Conservation (phyloP, 192 early-diverging fungal genomes). For the Dissophora globulifera region DNA sequence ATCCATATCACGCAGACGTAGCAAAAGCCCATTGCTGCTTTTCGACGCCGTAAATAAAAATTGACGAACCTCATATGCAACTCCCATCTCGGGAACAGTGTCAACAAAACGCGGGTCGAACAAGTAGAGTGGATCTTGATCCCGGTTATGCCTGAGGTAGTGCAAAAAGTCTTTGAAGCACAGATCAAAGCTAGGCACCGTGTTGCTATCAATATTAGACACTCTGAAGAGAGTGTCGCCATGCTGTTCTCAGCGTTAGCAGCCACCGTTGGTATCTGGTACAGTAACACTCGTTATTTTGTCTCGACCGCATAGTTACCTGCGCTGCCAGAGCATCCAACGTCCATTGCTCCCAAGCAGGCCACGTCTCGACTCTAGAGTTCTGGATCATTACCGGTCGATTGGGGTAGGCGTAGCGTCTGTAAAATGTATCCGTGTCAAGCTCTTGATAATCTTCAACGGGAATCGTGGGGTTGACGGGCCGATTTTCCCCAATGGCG, state of each 20-base stretch:
- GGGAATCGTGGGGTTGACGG: constrained; percentile 13
- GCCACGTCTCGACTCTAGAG: constrained; percentile 53
- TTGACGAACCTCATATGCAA: constrained; percentile 46
- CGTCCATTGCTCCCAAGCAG: constrained; percentile 55
- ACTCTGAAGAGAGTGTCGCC: constrained; percentile 41
- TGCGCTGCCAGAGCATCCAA: constrained; percentile 31
- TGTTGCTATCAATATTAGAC: constrained; percentile 48
- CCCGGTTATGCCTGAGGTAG: constrained; percentile 46
- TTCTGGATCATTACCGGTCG: constrained; percentile 52
- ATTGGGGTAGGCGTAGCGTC: constrained; percentile 41
- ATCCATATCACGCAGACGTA: not conserved
- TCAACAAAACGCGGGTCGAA: constrained; percentile 60
- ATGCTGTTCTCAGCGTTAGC: constrained; percentile 19
- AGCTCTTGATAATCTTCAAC: constrained; percentile 43
- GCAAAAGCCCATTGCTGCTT: not conserved
- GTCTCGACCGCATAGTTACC: too few species aligned
- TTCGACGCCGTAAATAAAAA: not conserved
- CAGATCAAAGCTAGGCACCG: constrained; percentile 32
- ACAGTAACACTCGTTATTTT: too few species aligned
- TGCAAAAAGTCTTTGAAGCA: constrained; percentile 44
- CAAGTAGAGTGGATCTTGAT: constrained; percentile 57
- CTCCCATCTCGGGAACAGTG: constrained; percentile 32
- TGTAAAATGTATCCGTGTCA: constrained; percentile 39
- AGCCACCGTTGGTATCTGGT: too few species aligned
- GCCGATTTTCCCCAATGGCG: not conserved